These are phyloP conservation scores for Canavalia gladiata DNA, from an alignment of 306 rosid genomes.

Conservation along the genomic window DNA sequence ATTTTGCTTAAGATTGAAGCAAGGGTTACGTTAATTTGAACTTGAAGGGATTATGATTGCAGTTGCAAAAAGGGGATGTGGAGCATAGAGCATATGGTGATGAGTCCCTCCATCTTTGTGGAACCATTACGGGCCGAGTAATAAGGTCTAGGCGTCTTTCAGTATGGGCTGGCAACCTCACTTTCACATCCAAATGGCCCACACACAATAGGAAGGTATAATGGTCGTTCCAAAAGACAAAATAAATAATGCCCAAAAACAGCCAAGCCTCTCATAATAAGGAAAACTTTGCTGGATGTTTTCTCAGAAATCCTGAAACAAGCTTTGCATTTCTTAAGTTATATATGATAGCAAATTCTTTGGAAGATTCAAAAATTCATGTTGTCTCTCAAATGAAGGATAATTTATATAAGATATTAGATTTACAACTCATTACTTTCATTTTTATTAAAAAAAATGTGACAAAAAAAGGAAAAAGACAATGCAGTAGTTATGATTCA, in stretches of 20 bases:
- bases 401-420: too few species aligned
- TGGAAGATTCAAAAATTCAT: too few species aligned
- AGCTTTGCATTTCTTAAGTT: too few species aligned
- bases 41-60: background rate
- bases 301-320: too few species aligned
- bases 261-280: background rate
- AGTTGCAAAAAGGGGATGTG: background rate
- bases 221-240: background rate
- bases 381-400: too few species aligned
- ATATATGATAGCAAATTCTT: too few species aligned
- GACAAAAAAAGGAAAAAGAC: too few species aligned
- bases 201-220: background rate
- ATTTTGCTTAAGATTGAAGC: background rate
- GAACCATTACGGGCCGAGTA: background rate
- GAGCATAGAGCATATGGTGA: background rate
- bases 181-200: background rate
- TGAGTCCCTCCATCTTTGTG: background rate
- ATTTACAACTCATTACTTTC: too few species aligned
- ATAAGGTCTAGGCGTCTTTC: background rate
- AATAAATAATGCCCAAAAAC: background rate
- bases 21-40: background rate
- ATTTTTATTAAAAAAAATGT: too few species aligned
- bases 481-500: too few species aligned
- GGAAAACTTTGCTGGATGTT: too few species aligned
- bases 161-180: background rate